phyloP scores from a whole-genome alignment of 176 grass and related monocot species.

The Bolboschoenus planiculmis region DNA sequence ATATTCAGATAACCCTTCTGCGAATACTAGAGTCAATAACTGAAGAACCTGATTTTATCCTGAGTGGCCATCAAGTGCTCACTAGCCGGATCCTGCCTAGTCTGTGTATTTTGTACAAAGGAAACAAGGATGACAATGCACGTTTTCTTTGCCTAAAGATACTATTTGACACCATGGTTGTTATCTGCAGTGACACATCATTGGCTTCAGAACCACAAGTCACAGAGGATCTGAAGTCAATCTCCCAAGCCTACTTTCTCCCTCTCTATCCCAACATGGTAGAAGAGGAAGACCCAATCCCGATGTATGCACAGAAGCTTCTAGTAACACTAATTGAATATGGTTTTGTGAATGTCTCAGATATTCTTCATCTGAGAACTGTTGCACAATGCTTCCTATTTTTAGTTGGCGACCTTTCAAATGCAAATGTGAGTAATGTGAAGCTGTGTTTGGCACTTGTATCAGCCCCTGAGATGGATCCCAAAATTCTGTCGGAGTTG shows the following conservation, averaged over 20 bases:
- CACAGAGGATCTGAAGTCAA: slow-evolving; percentile 46
- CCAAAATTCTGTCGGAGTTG: slow-evolving; percentile 80
- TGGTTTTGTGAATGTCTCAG: slow-evolving; percentile 78
- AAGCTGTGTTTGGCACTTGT: slow-evolving; percentile 88
- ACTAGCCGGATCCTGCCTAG: slow-evolving; percentile 64
- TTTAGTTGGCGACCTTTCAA: slow-evolving; percentile 81
- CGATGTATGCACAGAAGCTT: slow-evolving; percentile 96
- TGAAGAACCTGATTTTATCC: slow-evolving; percentile 80
- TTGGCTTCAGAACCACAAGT: slow-evolving; percentile 48
- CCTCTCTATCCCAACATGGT: slow-evolving; percentile 79
- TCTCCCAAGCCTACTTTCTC: slow-evolving; percentile 75
- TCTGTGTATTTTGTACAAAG: slow-evolving; percentile 75
- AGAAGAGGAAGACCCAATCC: slow-evolving; percentile 96
- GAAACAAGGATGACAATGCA: slow-evolving; percentile 85
- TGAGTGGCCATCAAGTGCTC: slow-evolving; percentile 58
- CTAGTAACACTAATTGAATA: slow-evolving; percentile 93
- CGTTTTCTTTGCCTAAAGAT: slow-evolving; percentile 89
- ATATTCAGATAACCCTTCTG: slow-evolving; percentile 91
- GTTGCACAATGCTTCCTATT: slow-evolving; percentile 83
- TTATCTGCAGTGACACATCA: slow-evolving; percentile 61
- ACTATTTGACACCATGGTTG: slow-evolving; percentile 59
- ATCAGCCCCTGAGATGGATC: slow-evolving; percentile 83
- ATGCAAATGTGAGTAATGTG: slow-evolving; percentile 94
- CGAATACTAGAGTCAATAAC: slow-evolving; percentile 72
- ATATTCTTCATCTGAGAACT: slow-evolving; percentile 82